A percentile compares a stretch with the other conserved stretches of the same genome.
Conservation (phyloP, 805 yeast species). For the Kazachstania taianensis region DNA sequence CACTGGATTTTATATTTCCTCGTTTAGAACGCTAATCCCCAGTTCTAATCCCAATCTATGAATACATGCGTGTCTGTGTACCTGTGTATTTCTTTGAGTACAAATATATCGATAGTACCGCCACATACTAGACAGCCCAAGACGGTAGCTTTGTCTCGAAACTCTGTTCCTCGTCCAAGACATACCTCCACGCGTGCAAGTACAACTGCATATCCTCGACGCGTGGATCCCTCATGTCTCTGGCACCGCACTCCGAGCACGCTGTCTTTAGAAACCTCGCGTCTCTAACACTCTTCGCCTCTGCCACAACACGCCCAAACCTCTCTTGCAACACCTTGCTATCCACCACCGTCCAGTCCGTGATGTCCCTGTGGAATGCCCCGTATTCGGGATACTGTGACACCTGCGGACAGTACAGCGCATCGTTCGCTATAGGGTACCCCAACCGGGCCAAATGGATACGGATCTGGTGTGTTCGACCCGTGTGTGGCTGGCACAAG, state of each 20-base stretch:
- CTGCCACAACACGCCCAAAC: constrained; percentile 16
- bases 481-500: constrained; percentile 78
- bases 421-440: constrained; percentile 82
- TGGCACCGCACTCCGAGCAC: constrained; percentile 22
- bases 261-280: constrained; percentile 14
- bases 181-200: constrained; percentile 32
- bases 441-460: constrained; percentile 85
- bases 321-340: constrained; percentile 5
- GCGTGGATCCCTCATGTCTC: constrained; percentile 19
- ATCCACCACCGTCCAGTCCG: constrained; percentile 10
- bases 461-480: constrained; percentile 90
- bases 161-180: constrained; percentile 1
- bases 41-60: too few relatives aligned
- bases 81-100: too few relatives aligned
- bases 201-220: constrained; percentile 21
- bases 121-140: constrained; percentile 33
- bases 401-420: constrained; percentile 38
- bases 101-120: too few relatives aligned
- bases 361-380: constrained; percentile 14
- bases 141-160: constrained; percentile 34
- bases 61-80: too few relatives aligned
- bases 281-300: constrained; percentile 30
- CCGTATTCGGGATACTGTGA: constrained; percentile 19
- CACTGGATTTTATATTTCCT: too few relatives aligned
- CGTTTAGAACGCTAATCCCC: too few relatives aligned